Evolutionary conservation across 768 basidiomycete genomes (phyloP).

Genomic region (Boletus patriciae): DNA sequence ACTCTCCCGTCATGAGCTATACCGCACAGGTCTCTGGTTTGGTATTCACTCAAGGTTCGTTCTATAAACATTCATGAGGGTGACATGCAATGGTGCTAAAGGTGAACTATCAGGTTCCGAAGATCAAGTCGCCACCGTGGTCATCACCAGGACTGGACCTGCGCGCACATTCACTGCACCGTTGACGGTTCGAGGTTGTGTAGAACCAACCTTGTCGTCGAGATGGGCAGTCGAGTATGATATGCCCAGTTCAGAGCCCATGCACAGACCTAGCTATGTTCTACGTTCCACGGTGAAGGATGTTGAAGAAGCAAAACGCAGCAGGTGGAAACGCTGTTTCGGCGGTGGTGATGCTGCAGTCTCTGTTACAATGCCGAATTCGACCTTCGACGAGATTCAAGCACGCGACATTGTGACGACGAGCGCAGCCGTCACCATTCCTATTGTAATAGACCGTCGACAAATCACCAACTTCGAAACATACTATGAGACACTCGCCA

Average conservation of each 20-base stretch:
- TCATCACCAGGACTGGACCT: constrained; percentile 15
- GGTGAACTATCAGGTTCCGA: neutral
- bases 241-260: neutral
- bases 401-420: neutral
- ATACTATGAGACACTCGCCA: constrained; percentile 14
- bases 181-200: neutral
- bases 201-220: neutral
- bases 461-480: constrained; percentile 12
- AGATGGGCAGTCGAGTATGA: constrained; percentile 11
- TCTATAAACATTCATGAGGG: neutral
- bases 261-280: neutral
- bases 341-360: fast-evolving
- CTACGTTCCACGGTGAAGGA: constrained; percentile 1
- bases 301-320: neutral
- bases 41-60: neutral
- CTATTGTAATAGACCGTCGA: constrained; percentile 1
- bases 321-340: too few species aligned
- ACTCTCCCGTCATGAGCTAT: neutral
- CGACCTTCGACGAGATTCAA: constrained; percentile 5
- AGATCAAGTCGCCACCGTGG: neutral
- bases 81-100: neutral
- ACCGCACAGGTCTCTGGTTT: neutral
- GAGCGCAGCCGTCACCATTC: constrained; percentile 6
- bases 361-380: constrained; percentile 8
- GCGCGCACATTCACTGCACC: constrained; percentile 8